Base-by-base conservation (phyloP, 2,329 filamentous ascomycete genomes). In the Colletotrichum simmondsii region DNA sequence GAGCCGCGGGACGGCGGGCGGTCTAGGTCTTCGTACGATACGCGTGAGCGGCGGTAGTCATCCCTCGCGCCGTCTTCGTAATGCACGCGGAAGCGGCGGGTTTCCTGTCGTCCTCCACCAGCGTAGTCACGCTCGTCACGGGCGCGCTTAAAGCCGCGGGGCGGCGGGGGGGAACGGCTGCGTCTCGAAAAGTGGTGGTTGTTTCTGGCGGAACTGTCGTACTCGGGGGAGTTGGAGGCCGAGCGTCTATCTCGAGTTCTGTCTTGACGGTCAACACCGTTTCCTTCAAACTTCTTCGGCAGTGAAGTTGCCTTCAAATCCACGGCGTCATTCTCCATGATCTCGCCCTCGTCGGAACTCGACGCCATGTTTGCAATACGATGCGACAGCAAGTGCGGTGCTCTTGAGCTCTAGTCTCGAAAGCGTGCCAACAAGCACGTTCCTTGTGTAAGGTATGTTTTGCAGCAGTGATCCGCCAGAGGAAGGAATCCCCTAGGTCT, bases 191-290 rank as follows among this genome's bases (percentile, higher is more conserved):
- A 81, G 75, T 79, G 80, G 78, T 81, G 84, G 76, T 83, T 78
- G 16, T 42, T 42, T 78, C 83, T 86, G 60, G 85, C 82, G 75
- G 81, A 81, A 75, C 83, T 79, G 80, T 85, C 85, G 84, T 84
- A 79, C 57, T 89, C 88, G 77, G 90, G 90, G 75, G 90, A 91
- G 80, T 83, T 85, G 77, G 83, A 85, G 80, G 85, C 81, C 80
- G 89, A 89, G 78, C 85, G 81, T 87, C 87, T 89, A 82, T 84
- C 87, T 85, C 89, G 91, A 85, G 85, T 89, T 95, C 95, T 97
- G 93, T 93, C 90, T 89, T 88, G 91, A 91, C 93, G 93, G 94
- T 97, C 94, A 97, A 97, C 92, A 90, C 89, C 92, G 90, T 87
- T 92, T 92, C 91, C 89, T 90, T 92, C 91, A 89, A 90, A 85